Conservation (phyloP, 1,284 basidiomycete genomes). For the Naganishia albida region DNA sequence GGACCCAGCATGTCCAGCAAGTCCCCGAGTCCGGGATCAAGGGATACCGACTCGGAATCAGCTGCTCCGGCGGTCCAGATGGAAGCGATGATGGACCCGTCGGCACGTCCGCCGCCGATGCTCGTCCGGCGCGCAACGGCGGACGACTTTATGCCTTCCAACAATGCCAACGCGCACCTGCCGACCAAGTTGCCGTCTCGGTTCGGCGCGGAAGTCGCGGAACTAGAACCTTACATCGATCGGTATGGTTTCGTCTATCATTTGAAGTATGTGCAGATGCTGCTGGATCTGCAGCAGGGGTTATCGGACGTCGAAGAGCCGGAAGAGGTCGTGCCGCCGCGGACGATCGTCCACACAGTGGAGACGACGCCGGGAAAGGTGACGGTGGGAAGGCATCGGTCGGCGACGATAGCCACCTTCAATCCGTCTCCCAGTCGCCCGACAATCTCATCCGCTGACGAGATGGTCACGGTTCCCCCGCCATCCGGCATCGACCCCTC, state of each 20-base stretch:
- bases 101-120: slow-evolving; percentile 75
- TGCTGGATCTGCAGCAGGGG: slow-evolving; percentile 63
- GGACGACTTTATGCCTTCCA: slow-evolving; percentile 46
- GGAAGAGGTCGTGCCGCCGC: slow-evolving; percentile 42
- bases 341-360: slow-evolving; percentile 43
- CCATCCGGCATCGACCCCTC: slow-evolving; percentile 41
- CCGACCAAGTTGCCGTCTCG: slow-evolving; percentile 57
- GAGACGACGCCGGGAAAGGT: background rate
- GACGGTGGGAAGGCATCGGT: slow-evolving; percentile 39
- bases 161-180: slow-evolving; percentile 40
- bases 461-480: slow-evolving; percentile 48
- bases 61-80: slow-evolving; percentile 66
- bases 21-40: slow-evolving; percentile 30
- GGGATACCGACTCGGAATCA: slow-evolving; percentile 23
- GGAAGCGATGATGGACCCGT: slow-evolving; percentile 82
- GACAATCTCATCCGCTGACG: slow-evolving; percentile 49
- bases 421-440: slow-evolving; percentile 46
- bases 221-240: slow-evolving; percentile 74
- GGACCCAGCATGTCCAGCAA: background rate
- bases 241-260: slow-evolving; percentile 92
- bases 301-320: slow-evolving; percentile 36
- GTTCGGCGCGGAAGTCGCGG: slow-evolving; percentile 61
- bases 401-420: slow-evolving; percentile 40
- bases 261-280: slow-evolving; percentile 76
- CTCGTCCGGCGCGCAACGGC: slow-evolving; percentile 49